Base-by-base conservation (phyloP, 148 eudicot genomes). In the Nyssa sinensis region DNA sequence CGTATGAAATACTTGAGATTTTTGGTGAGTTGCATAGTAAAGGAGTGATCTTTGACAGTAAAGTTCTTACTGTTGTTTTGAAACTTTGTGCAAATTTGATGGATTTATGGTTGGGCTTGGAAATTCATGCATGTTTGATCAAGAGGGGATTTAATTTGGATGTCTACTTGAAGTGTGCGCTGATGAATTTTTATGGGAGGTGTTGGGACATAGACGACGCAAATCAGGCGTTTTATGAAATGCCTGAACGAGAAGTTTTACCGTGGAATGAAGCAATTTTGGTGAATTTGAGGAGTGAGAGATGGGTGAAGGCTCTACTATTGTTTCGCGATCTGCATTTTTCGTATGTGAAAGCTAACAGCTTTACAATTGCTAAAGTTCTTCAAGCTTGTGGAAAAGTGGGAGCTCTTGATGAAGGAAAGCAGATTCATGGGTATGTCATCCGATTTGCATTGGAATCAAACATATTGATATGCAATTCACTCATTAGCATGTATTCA, bases 181-280 rank as follows among this genome's bases (percentile, higher is more conserved):
- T 87, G 81, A 86, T 87, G 85, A 82, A 84, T 70, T 90, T 84
- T n/a, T 90, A 90, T 82, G 88, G 84, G 31, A 83, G 74, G 68
- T 86, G 88, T 84, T 88, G 81, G 79, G 88, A 84, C 31, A 60
- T 67, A 65, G 83, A 84, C 7, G 70, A 62, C 65, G 88, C 83
- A 68, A 72, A 81, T 53, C 77, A 80, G 73, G 81, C 72, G 70
- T 84, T 86, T 27, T 27, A 66, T 75, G 90, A 86, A 81, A 83
- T 75, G 79, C 78, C 87, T 37, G 71, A 70, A 0, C 69, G 19
- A 37, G 77, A 72, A 29, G 74, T 58, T 58, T 74, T 64, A 28
- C 33, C 81, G 66, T 86, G 94, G 91, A 88, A 84, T 75, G 91
- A 84, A 70, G 81, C 80, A 60, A 74, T 86, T 61, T 71, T 79